A percentile compares a stretch with the other conserved stretches of the same genome.
phyloP scores from a whole-genome alignment of 257 asterid species.

The Jasminum sambac region DNA sequence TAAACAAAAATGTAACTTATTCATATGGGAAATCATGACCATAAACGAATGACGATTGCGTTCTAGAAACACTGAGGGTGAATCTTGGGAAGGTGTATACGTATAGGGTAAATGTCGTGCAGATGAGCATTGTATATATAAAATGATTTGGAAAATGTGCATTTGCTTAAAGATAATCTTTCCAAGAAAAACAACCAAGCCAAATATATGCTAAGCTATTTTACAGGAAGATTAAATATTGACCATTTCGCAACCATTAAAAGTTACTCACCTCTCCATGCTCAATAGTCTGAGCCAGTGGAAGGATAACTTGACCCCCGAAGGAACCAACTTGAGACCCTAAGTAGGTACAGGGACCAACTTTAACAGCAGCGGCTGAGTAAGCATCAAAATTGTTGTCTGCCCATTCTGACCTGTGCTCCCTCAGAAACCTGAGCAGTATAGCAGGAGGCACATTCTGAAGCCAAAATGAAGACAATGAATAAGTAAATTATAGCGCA shows the following conservation, averaged over 20 bases:
- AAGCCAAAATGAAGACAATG: constrained; percentile 20
- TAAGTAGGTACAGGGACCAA: constrained; percentile 62
- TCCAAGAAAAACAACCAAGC: no score
- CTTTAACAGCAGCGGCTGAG: constrained; percentile 73
- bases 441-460: constrained; percentile 93
- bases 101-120: no score
- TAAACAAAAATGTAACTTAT: constrained; percentile 11
- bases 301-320: constrained; percentile 85
- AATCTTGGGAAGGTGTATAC: no score
- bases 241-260: not conserved
- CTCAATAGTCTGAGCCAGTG: constrained; percentile 81
- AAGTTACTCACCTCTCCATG: constrained; percentile 81
- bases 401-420: constrained; percentile 97
- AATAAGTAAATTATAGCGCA: not conserved
- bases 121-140: no score
- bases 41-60: not conserved
- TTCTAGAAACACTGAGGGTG: not conserved
- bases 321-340: constrained; percentile 60
- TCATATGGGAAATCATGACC: not conserved
- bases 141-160: no score
- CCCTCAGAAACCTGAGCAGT: constrained; percentile 75
- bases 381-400: constrained; percentile 76
- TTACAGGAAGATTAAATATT: not conserved
- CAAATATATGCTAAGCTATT: not conserved
- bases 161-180: no score